Evolutionary conservation across 768 basidiomycete genomes (phyloP).

Genomic region (Pleurotus ostreatus): DNA sequence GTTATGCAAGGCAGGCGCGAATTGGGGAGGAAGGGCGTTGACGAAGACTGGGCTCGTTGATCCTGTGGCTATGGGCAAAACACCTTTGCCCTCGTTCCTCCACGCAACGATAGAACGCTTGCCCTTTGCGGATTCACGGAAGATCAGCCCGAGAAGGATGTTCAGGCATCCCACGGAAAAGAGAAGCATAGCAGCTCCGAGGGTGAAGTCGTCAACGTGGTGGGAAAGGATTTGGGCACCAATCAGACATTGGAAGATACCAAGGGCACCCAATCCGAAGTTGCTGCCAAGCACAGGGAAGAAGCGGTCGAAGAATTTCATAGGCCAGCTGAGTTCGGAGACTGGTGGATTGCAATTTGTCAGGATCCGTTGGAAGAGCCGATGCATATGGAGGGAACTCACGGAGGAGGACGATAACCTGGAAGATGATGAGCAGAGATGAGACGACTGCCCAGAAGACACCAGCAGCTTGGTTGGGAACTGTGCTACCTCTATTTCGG

Average conservation of each 20-base stretch:
- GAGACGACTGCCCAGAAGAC: slow-evolving; percentile 91
- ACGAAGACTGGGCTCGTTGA: slow-evolving; percentile 32
- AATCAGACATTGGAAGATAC: slow-evolving; percentile 84
- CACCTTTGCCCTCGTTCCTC: slow-evolving; percentile 49
- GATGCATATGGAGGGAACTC: not conserved
- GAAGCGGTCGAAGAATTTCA: slow-evolving; percentile 73
- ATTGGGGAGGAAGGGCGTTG: slow-evolving; percentile 25
- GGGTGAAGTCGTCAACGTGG: slow-evolving; percentile 82
- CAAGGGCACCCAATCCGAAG: slow-evolving; percentile 85
- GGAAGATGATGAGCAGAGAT: slow-evolving; percentile 82
- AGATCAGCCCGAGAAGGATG: slow-evolving; percentile 72
- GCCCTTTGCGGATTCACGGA: slow-evolving; percentile 55
- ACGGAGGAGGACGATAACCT: slow-evolving; percentile 69
- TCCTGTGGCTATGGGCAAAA: slow-evolving; percentile 43
- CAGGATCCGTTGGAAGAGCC: not conserved
- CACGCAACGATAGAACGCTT: slow-evolving; percentile 64
- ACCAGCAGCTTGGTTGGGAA: slow-evolving; percentile 89
- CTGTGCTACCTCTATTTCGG: slow-evolving; percentile 59
- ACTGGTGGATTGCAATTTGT: slow-evolving; percentile 22
- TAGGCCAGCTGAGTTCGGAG: slow-evolving; percentile 82
- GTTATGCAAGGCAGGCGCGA: slow-evolving; percentile 32
- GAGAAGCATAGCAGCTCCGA: slow-evolving; percentile 88
- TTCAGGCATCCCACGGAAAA: slow-evolving; percentile 91
- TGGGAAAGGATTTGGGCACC: slow-evolving; percentile 72
- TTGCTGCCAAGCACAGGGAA: slow-evolving; percentile 83